These are phyloP conservation scores for Paracoccidioides lutzii DNA, from an alignment of 2,329 filamentous ascomycete genomes.

Conservation along the genomic window DNA sequence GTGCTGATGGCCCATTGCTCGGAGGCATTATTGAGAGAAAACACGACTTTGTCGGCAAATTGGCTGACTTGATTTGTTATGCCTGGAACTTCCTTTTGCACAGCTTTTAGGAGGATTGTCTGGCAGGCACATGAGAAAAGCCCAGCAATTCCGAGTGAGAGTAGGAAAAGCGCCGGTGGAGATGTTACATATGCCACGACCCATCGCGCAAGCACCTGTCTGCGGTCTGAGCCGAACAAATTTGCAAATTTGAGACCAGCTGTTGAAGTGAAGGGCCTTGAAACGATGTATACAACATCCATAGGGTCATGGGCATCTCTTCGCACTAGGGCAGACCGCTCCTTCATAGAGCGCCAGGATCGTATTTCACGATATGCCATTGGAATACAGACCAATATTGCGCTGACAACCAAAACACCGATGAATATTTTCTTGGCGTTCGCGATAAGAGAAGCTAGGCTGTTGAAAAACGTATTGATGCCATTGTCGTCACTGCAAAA, in stretches of 20 bases:
- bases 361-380: slow-evolving; percentile 73
- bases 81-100: slow-evolving; percentile 64
- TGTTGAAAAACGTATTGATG: slow-evolving; percentile 72
- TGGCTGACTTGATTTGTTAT: slow-evolving; percentile 61
- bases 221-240: slow-evolving; percentile 47
- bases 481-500: slow-evolving; percentile 82
- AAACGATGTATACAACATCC: slow-evolving; percentile 80
- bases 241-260: slow-evolving; percentile 58
- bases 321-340: slow-evolving; percentile 53
- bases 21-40: slow-evolving; percentile 59
- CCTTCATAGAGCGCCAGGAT: slow-evolving; percentile 60
- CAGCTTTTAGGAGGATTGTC: slow-evolving; percentile 57
- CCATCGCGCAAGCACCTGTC: slow-evolving; percentile 68
- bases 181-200: slow-evolving; percentile 79
- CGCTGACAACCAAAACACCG: slow-evolving; percentile 57
- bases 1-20: slow-evolving; percentile 62
- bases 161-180: slow-evolving; percentile 68
- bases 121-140: slow-evolving; percentile 75
- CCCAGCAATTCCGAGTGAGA: slow-evolving; percentile 69
- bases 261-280: slow-evolving; percentile 61
- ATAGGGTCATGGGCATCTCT: slow-evolving; percentile 61
- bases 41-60: slow-evolving; percentile 67
- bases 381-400: slow-evolving; percentile 58
- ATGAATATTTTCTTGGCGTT: slow-evolving; percentile 64
- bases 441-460: slow-evolving; percentile 52